Conservation (phyloP, 1,139 yeast species). For the Meyerozyma sp. region DNA sequence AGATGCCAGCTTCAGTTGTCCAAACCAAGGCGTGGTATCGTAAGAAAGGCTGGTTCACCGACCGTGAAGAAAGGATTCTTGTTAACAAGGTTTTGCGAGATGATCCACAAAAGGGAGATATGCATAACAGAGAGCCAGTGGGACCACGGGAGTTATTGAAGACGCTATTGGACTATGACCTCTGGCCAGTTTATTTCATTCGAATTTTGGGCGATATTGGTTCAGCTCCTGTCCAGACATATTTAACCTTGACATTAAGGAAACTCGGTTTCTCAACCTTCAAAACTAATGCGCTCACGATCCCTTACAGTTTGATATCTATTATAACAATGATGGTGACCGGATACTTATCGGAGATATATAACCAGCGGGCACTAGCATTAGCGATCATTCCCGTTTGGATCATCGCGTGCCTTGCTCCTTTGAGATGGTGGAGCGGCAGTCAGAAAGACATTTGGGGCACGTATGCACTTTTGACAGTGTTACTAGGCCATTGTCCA, state of each 20-base stretch:
- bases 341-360: constrained; percentile 9
- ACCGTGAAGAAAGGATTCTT: constrained; percentile 55
- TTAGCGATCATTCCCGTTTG: constrained; percentile 9
- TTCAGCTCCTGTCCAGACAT: constrained; percentile 35
- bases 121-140: constrained; percentile 60
- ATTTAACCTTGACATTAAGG: constrained; percentile 18
- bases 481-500: constrained; percentile 17
- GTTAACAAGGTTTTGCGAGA: constrained; percentile 61
- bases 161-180: constrained; percentile 47
- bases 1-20: constrained; percentile 57
- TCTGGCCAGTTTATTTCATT: constrained; percentile 53
- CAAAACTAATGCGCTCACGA: constrained; percentile 15
- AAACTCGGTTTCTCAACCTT: constrained; percentile 16
- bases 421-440: constrained; percentile 14
- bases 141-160: constrained; percentile 30
- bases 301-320: constrained; percentile 12
- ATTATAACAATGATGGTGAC: constrained; percentile 11
- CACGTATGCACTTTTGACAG: constrained; percentile 14
- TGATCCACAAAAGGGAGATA: constrained; percentile 66
- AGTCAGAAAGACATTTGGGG: constrained; percentile 15
- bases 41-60: constrained; percentile 59
- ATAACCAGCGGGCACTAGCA: constrained; percentile 10
- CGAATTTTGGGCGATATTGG: constrained; percentile 46
- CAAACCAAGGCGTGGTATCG: constrained; percentile 51
- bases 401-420: constrained; percentile 8